These are phyloP conservation scores for Coemansia sp. DNA, from an alignment of 192 early-diverging fungal genomes.

Conservation along the genomic window DNA sequence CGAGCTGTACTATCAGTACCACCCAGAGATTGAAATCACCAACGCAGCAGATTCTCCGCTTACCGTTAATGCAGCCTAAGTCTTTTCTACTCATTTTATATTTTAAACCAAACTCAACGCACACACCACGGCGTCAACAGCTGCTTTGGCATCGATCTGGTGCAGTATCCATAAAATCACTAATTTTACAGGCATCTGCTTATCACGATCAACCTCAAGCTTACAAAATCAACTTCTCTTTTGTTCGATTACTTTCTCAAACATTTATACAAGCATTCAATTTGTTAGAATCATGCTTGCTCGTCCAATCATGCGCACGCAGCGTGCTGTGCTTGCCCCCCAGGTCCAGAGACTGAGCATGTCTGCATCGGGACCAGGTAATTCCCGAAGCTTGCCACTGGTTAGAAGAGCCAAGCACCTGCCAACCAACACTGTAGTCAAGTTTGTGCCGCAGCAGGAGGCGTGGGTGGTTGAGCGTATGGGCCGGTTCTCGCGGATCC, in stretches of 20 bases:
- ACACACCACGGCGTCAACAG: background rate
- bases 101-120: background rate
- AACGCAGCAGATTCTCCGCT: slow-evolving; percentile 42
- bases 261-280: background rate
- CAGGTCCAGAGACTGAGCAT: background rate
- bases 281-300: background rate
- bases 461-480: slow-evolving; percentile 98
- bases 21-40: slow-evolving; percentile 42
- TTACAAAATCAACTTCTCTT: background rate
- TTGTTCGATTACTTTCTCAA: background rate
- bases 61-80: slow-evolving; percentile 10
- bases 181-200: too few relatives aligned
- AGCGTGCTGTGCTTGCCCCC: background rate
- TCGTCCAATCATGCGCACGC: background rate
- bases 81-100: background rate
- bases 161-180: too few relatives aligned
- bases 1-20: slow-evolving; percentile 77
- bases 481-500: slow-evolving; percentile 79
- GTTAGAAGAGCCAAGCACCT: slow-evolving; percentile 10
- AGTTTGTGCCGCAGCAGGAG: slow-evolving; percentile 98
- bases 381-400: background rate
- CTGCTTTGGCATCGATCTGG: background rate
- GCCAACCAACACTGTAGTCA: slow-evolving; percentile 64
- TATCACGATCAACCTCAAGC: too few relatives aligned
- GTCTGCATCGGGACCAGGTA: background rate